Conservation (phyloP, 2,329 filamentous ascomycete genomes). For the Penicillium verrucosum region DNA sequence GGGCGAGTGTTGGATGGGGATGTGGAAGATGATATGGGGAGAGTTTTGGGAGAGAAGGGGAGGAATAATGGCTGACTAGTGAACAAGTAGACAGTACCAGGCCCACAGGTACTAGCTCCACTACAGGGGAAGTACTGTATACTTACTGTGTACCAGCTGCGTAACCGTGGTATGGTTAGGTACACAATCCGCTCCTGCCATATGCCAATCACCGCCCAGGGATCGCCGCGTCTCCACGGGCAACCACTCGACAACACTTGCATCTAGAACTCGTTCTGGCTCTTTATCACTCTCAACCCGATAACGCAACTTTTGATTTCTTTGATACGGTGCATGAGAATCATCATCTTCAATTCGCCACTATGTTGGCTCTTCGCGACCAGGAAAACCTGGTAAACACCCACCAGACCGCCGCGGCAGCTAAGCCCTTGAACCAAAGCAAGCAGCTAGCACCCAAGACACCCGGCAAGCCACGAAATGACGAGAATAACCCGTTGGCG, state of each 20-base stretch:
- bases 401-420: conserved; percentile 66
- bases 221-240: conserved; percentile 38
- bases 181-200: conserved; percentile 10
- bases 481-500: conserved; percentile 71
- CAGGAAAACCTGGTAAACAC: conserved; percentile 83
- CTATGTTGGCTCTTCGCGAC: conserved; percentile 75
- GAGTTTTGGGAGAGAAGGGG: conserved; percentile 20
- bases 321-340: conserved; percentile 22
- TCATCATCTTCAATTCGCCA: conserved; percentile 24
- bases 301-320: conserved; percentile 10
- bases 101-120: background rate
- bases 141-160: conserved; percentile 13
- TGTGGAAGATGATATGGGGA: conserved; percentile 15
- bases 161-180: conserved; percentile 4
- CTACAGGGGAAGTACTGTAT: conserved; percentile 14
- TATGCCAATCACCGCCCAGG: conserved; percentile 19
- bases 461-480: conserved; percentile 76
- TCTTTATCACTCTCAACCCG: conserved; percentile 6
- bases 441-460: conserved; percentile 70
- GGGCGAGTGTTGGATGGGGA: conserved; percentile 12
- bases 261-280: conserved; percentile 23
- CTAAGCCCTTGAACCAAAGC: conserved; percentile 69
- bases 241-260: conserved; percentile 34
- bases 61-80: conserved; percentile 15
- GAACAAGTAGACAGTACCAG: conserved; percentile 14